phyloP scores from a whole-genome alignment of 2,329 filamentous ascomycete species.

The Cordyceps cateniannulata region DNA sequence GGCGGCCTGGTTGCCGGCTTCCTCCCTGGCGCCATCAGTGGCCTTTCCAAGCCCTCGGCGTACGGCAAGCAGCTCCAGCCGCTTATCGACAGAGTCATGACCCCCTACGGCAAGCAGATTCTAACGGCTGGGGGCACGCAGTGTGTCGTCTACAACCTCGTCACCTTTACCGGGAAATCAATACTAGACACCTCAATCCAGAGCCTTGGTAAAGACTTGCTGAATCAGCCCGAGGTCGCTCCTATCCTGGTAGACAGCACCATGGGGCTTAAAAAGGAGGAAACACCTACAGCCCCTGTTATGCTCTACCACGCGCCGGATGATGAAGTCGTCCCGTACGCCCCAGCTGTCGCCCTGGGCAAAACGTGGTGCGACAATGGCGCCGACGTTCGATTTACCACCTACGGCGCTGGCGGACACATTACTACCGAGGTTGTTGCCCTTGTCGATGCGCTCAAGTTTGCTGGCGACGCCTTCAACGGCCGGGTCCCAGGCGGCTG shows the following conservation, averaged over 20 bases:
- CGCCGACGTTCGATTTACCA: conserved; percentile 6
- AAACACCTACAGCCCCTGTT: conserved; percentile 11
- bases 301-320: conserved; percentile 9
- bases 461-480: conserved; percentile 8
- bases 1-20: not conserved
- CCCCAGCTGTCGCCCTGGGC: not conserved
- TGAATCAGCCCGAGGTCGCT: not conserved
- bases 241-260: not conserved
- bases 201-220: conserved; percentile 4
- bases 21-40: conserved; percentile 14
- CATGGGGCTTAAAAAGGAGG: conserved; percentile 4
- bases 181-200: conserved; percentile 7
- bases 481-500: conserved; percentile 5
- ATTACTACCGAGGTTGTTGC: conserved; percentile 6
- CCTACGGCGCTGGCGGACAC: conserved; percentile 8
- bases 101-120: not conserved
- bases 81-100: not conserved
- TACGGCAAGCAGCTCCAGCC: conserved; percentile 5
- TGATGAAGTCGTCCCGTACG: conserved; percentile 12
- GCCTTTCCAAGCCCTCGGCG: conserved; percentile 24
- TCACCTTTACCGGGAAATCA: conserved; percentile 3
- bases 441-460: not conserved
- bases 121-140: not conserved
- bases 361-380: conserved; percentile 11
- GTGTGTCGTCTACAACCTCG: conserved; percentile 3